These are phyloP conservation scores for Metschnikowia santaceciliae DNA, from an alignment of 805 yeast species.

Conservation along the genomic window DNA sequence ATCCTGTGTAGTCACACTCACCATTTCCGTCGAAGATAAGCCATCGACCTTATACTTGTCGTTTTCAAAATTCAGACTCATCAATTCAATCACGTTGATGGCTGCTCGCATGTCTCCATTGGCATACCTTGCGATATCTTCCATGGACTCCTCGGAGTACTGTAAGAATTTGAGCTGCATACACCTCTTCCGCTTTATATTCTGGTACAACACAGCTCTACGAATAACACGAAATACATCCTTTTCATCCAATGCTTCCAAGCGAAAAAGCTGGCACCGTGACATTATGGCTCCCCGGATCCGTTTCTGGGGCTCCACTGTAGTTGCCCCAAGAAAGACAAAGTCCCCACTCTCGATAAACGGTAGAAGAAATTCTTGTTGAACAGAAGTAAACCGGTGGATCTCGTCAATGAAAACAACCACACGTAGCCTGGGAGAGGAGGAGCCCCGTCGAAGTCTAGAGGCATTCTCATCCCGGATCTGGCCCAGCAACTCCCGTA, in stretches of 20 bases:
- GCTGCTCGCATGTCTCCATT: slow-evolving; percentile 34
- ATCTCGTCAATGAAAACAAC: slow-evolving; percentile 89
- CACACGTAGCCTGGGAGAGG: slow-evolving; percentile 14
- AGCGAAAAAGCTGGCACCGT: slow-evolving; percentile 74
- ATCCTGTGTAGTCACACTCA: not conserved
- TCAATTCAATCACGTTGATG: slow-evolving; percentile 30
- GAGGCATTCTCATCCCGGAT: slow-evolving; percentile 41
- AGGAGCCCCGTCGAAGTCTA: slow-evolving; percentile 27
- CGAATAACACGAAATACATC: slow-evolving; percentile 53
- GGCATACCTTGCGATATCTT: slow-evolving; percentile 16
- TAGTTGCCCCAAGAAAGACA: slow-evolving; percentile 90
- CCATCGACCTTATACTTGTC: not conserved
- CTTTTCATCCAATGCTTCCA: slow-evolving; percentile 46
- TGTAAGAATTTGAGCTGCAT: slow-evolving; percentile 12
- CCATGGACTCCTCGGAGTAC: slow-evolving; percentile 15
- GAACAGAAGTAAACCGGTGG: slow-evolving; percentile 79
- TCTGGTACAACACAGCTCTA: slow-evolving; percentile 49
- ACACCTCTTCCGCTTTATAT: slow-evolving; percentile 20
- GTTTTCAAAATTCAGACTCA: slow-evolving; percentile 16
- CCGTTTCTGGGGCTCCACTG: slow-evolving; percentile 67
- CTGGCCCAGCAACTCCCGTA: slow-evolving; percentile 55
- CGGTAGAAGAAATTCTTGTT: slow-evolving; percentile 84
- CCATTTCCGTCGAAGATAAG: not conserved
- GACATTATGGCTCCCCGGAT: slow-evolving; percentile 79
- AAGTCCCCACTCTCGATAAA: slow-evolving; percentile 81